Evolutionary conservation across 306 rosid genomes (phyloP), one percentile per base, ranked within the genome.

Genomic region (Cucumis melo): DNA sequence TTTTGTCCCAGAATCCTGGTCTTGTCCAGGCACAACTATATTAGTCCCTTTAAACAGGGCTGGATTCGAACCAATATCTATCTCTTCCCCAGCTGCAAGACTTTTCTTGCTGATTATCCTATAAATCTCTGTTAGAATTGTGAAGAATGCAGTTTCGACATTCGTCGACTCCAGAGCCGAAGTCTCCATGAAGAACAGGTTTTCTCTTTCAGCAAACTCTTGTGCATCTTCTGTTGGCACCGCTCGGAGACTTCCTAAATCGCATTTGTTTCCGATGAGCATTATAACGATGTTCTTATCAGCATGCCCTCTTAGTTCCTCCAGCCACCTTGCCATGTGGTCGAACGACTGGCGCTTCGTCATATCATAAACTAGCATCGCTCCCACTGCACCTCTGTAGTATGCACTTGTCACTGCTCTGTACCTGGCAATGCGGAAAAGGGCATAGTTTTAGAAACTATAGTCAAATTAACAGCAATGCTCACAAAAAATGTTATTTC

Each of bases 341-440:
- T 93, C 97, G 53, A 93, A 93, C 0, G 98, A 91, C 62, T 89
- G 98, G 10, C 91, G 93, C 78, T 93, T 93, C 3, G 93, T 89
- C 91, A 93, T 89, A 79, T 93, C 98, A 23, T 89, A 93, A 3
- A 93, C 91, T 79, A 93, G 59, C 95, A 93, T 93, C 63, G 98
- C 98, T 59, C 98, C 98, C 19, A 93, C 91, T 21, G 98, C 98
- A 20, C 98, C 98, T 73, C 96, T 71, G 77, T 93, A 93, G 86
- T 93, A 93, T 81, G 98, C 96, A 82, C 95, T 93, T 16, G 98
- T 91, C 50, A 93, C 96, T 66, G 98, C 98, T 74, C 96, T 82
- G 74, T 91, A 91, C 83, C 98, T 93, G 83, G 60, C 72, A 32
- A 74, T n/a, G n/a, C 0, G 72, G 17, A 41, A 9, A 6, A 77